These are phyloP conservation scores for Leishmania tropica DNA, from an alignment of 208 protist species.

Conservation along the genomic window DNA sequence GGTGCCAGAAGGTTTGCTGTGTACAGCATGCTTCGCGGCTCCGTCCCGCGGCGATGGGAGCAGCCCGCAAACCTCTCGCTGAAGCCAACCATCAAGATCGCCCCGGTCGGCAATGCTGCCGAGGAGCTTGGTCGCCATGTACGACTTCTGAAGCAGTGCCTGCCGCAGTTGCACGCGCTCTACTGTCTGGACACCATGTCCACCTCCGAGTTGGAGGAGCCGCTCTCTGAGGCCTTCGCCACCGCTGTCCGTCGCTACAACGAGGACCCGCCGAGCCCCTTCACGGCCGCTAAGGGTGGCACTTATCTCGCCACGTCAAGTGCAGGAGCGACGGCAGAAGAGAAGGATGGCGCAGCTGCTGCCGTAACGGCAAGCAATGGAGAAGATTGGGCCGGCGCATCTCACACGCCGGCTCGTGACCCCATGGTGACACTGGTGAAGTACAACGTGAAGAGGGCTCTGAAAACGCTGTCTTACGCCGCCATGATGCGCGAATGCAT, in stretches of 20 bases:
- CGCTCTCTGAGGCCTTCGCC: slow-evolving; percentile 64
- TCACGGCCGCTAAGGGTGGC: neutral
- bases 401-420: neutral
- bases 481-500: slow-evolving; percentile 33
- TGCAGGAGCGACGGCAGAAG: neutral
- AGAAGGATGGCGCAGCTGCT: neutral
- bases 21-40: slow-evolving; percentile 70
- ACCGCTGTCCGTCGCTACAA: slow-evolving; percentile 37
- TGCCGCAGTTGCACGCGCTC: slow-evolving; percentile 36
- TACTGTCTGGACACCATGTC: slow-evolving; percentile 73
- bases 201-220: slow-evolving; percentile 39
- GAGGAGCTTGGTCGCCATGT: slow-evolving; percentile 54
- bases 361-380: neutral
- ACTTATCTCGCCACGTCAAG: neutral
- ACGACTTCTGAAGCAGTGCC: slow-evolving; percentile 33
- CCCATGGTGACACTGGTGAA: slow-evolving; percentile 36
- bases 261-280: slow-evolving; percentile 11
- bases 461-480: slow-evolving; percentile 40
- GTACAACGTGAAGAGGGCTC: slow-evolving; percentile 62
- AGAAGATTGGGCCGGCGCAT: neutral
- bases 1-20: slow-evolving; percentile 41
- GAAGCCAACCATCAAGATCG: slow-evolving; percentile 68
- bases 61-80: slow-evolving; percentile 77
- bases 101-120: slow-evolving; percentile 27
- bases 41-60: slow-evolving; percentile 77